Evolutionary conservation across 768 basidiomycete species (phyloP), one percentile per base, ranked within the genome.

Genomic region (Agrocybe pediades): DNA sequence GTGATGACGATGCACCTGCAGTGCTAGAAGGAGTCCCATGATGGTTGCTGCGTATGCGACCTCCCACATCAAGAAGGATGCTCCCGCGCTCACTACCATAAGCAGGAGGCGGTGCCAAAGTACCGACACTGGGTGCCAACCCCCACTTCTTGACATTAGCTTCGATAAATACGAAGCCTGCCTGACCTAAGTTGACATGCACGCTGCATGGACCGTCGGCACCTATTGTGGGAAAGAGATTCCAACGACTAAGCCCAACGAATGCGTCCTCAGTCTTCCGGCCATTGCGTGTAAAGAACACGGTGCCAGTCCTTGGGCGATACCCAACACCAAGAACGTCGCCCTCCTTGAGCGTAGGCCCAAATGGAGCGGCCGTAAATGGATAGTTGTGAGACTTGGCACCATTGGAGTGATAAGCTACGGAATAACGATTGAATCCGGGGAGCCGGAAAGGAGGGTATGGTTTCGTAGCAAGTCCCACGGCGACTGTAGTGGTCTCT

Each of bases 101-200:
- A 0, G 97, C 95, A 5, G 97, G 97, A 24, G 97, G 97, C 15
- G 97, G 97, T 1, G 96, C 96, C 9, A 98, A 80, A 0, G 97
- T 98, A 43, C 97, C 97, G 13, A 95, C 88, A 68, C 95, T 97
- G 7, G 97, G 97, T 27, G 97, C 97, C 26, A 98, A 73, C 16
- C 97, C 97, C 97, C 97, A 99, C 69, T 98, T 98, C 81, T 99
- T 99, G 57, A 99, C 97, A 66, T 99, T 98, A 27, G 97, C 97
- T 73, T 99, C 97, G 64, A 99, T 98, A 63, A 97, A 98, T 33
- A 98, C 97, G 67, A 99, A 99, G 4, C 97, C 97, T 4, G 92
- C 88, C 72, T 98, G 97, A 7, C 97, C 97, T 13, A 99, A 82
- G 68, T 99, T 99, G 65, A 98, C 92, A 62, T 99, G 97, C 7